Conservation (phyloP, 139 green algal species). For the Limnomonas spitsbergensis region DNA sequence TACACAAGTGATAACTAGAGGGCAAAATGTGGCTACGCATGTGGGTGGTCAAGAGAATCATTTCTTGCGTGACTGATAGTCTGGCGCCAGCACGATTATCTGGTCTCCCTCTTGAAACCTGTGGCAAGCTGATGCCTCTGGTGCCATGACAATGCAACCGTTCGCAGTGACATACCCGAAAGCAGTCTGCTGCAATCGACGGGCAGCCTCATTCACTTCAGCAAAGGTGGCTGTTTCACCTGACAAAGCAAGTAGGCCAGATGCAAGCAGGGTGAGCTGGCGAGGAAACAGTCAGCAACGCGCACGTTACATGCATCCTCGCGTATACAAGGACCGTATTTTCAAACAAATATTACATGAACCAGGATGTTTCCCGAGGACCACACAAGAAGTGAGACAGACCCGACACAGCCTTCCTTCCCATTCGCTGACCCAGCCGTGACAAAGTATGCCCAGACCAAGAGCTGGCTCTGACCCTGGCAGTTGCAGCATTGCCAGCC, state of each 20-base stretch:
- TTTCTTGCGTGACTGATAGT: constrained; percentile 14
- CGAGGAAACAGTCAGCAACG: too few species aligned
- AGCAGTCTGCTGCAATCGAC: constrained; percentile 42
- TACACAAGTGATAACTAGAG: too few species aligned
- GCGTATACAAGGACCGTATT: too few species aligned
- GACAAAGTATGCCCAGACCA: too few species aligned
- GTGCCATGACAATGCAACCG: constrained; percentile 24
- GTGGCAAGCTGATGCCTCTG: constrained; percentile 18
- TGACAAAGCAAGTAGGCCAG: constrained; percentile 3
- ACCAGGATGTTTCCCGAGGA: neutral
- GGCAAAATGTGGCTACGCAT: too few species aligned
- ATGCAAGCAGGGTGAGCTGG: too few species aligned
- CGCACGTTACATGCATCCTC: too few species aligned
- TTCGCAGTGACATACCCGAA: constrained; percentile 28
- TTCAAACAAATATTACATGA: neutral
- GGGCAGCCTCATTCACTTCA: constrained; percentile 42
- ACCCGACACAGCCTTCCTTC: too few species aligned
- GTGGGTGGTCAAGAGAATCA: too few species aligned
- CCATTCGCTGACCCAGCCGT: too few species aligned
- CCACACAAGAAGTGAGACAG: too few species aligned
- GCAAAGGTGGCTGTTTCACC: constrained; percentile 42
- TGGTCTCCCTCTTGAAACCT: constrained; percentile 30
- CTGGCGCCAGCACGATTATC: constrained; percentile 31
- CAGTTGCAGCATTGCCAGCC: neutral
- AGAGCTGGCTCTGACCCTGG: neutral